These are phyloP conservation scores for Phytophthora chlamydospora DNA, from an alignment of 352 stramenopile species.

Conservation along the genomic window DNA sequence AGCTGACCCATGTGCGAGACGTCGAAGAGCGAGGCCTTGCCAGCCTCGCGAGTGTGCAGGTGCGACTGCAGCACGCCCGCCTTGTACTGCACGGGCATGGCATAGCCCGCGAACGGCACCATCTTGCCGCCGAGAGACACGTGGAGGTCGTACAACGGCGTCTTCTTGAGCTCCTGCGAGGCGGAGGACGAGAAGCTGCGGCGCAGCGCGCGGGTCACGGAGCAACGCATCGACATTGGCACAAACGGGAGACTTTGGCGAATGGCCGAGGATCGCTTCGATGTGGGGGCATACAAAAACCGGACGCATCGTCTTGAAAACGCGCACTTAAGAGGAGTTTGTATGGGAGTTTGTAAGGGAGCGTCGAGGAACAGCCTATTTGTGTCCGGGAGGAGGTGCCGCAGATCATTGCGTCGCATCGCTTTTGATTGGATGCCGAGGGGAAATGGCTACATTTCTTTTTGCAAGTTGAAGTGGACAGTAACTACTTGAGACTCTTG, in stretches of 20 bases:
- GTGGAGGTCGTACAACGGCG: constrained; percentile 80
- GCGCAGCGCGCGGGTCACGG: constrained; percentile 15
- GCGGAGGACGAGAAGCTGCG: constrained; percentile 34
- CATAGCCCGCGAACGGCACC: constrained; percentile 97
- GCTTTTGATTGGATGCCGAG: too few species aligned
- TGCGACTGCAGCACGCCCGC: constrained; percentile 96
- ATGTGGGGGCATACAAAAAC: too few species aligned
- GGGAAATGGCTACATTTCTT: constrained; percentile 8
- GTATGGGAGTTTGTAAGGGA: constrained; percentile 1
- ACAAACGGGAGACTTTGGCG: not conserved
- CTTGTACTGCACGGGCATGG: constrained; percentile 97
- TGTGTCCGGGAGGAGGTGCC: too few species aligned
- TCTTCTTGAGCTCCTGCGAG: constrained; percentile 70
- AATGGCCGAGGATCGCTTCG: not conserved
- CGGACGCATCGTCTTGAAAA: too few species aligned
- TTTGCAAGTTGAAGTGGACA: not conserved
- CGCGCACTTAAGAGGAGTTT: not conserved
- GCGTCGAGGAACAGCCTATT: too few species aligned
- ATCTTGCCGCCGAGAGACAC: constrained; percentile 85
- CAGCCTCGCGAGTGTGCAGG: constrained; percentile 71
- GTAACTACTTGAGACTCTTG: constrained; percentile 57
- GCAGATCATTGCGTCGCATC: too few species aligned
- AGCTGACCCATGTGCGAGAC: constrained; percentile 99
- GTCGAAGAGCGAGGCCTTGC: constrained; percentile 96
- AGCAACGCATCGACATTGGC: constrained; percentile 1